These are phyloP conservation scores for Paspalum notatum DNA, from an alignment of 176 grass and related monocot species.

Conservation along the genomic window DNA sequence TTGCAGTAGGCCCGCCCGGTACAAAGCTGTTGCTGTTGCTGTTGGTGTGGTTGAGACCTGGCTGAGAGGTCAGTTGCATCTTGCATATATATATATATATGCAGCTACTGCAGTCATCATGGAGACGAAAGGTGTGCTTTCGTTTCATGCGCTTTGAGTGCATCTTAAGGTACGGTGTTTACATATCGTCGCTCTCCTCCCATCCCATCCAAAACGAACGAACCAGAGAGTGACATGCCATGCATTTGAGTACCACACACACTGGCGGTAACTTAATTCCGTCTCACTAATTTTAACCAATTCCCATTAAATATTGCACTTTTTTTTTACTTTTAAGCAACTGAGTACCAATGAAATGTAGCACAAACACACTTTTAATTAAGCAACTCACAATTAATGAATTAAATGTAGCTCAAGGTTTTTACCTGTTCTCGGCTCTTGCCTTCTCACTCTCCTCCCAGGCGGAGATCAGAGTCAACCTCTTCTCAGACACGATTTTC, in stretches of 20 bases:
- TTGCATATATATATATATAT: no score
- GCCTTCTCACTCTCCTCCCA: conserved; percentile 77
- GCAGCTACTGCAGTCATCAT: no score
- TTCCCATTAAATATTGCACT: background rate
- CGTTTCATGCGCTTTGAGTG: conserved; percentile 34
- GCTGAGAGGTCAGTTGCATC: conserved; percentile 23
- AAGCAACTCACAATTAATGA: conserved; percentile 36
- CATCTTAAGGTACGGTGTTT: conserved; percentile 39
- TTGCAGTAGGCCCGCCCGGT: no score
- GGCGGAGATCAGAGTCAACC: conserved; percentile 58
- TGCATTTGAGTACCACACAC: conserved; percentile 15
- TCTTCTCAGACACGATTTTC: conserved; percentile 62
- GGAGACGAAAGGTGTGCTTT: conserved; percentile 34
- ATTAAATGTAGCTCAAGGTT: background rate
- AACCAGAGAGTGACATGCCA: conserved; percentile 25
- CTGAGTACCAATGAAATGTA: background rate
- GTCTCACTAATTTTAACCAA: conserved; percentile 42
- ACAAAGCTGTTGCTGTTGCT: conserved; percentile 7
- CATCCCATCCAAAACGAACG: background rate
- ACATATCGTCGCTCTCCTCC: no score
- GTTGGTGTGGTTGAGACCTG: conserved; percentile 10
- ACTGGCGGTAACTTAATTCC: background rate
- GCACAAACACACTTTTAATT: background rate
- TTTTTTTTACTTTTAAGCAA: background rate
- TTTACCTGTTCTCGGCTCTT: conserved; percentile 72